Evolutionary conservation across 78 protist species (phyloP), one percentile per base, ranked within the genome.

Genomic region (Dictyostelium purpureum): DNA sequence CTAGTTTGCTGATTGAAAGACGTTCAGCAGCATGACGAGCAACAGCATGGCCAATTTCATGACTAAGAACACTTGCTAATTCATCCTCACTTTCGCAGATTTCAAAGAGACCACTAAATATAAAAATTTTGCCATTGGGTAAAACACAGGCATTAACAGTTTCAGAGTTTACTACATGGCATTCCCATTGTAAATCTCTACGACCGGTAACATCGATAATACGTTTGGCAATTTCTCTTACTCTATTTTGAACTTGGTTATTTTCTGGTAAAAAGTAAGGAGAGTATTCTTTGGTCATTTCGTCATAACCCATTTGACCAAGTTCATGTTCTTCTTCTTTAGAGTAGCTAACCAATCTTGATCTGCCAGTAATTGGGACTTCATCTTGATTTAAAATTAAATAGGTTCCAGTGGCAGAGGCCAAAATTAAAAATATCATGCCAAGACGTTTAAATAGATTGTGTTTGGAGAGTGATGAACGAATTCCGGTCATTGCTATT

Each of bases 41-140:
- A 18, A 89, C 57, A 16, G 81, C 85, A 63, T 89, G 94, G 35
- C 94, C 94, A 71, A 89, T 79, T 49, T 89, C 94, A 31, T 89
- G 94, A 6, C 77, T 33, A 6, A 89, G 6, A 1, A 89, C 94
- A 0, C 88, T 51, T 4, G 94, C 94, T 21, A 83, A 37, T 45
- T 83, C 91, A 33, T 89, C 94, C 9, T 89, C 88, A 43, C 54
- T 78, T 1, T 89, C 63, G 9, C 59, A 49, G 2, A 83, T 38
- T 24, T 83, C 52, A 21, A 83, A 83, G 10, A 89, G 56, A 19
- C 77, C 83, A 0, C 79, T 43, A 14, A 78, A 89, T 6, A 83
- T 74, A 71, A 76, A 80, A 11, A 76, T 89, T 70, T 73, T 76
- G 24, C 90, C 88, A 54, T 45, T 71, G 6, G 94, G 94, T 26